Conservation (phyloP, 768 basidiomycete genomes). For the Coprinopsis cinerea region DNA sequence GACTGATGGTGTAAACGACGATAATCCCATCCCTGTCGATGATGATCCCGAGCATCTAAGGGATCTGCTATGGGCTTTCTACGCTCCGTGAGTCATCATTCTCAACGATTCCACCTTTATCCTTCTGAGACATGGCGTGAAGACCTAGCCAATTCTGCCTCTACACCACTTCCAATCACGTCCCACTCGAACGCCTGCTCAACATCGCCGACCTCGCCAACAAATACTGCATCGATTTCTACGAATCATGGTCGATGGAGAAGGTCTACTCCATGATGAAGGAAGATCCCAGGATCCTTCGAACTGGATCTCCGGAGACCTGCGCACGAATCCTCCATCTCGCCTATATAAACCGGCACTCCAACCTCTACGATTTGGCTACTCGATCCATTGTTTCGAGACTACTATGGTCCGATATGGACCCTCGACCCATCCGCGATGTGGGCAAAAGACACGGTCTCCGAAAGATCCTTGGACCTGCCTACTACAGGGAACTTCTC, state of each 20-base stretch:
- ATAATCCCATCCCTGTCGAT: conserved; percentile 30
- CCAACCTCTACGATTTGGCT: conserved; percentile 41
- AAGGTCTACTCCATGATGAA: conserved; percentile 30
- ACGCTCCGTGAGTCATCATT: conserved; percentile 35
- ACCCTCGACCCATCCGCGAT: conserved; percentile 43
- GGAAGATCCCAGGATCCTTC: conserved; percentile 25
- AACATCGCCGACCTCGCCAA: conserved; percentile 41
- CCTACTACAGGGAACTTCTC: conserved; percentile 47
- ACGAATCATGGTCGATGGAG: conserved; percentile 40
- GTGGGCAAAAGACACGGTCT: conserved; percentile 37
- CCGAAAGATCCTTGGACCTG: conserved; percentile 39
- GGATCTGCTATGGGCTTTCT: conserved; percentile 44
- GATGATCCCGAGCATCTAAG: conserved; percentile 41
- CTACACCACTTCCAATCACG: conserved; percentile 19
- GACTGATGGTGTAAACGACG: conserved; percentile 24
- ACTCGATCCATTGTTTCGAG: conserved; percentile 42
- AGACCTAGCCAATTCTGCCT: conserved; percentile 14
- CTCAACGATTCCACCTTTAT: not conserved
- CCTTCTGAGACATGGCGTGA: not conserved
- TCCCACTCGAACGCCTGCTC: conserved; percentile 36
- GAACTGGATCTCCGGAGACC: conserved; percentile 24
- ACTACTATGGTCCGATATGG: conserved; percentile 46
- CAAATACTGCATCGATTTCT: conserved; percentile 42
- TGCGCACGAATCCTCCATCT: conserved; percentile 46
- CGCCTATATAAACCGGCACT: conserved; percentile 44